These are phyloP conservation scores for Nothophoma quercina DNA, from an alignment of 2,329 filamentous ascomycete species.

Conservation along the genomic window DNA sequence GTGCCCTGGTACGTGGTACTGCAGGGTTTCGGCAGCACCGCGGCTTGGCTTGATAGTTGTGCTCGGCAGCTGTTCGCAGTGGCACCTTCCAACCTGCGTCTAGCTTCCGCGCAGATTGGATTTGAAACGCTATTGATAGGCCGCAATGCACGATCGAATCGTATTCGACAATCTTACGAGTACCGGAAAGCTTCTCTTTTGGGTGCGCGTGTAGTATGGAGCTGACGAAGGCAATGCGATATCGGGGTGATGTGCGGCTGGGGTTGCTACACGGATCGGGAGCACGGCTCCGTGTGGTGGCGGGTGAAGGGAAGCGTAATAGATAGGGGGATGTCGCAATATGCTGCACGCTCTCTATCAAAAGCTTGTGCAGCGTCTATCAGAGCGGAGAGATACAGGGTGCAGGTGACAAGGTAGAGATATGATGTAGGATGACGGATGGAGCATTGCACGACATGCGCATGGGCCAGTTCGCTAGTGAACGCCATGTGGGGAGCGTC, in stretches of 20 bases:
- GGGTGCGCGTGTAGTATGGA: slow-evolving; percentile 1
- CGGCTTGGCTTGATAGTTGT: slow-evolving; percentile 16
- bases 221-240: slow-evolving; percentile 22
- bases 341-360: slow-evolving; percentile 5
- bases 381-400: slow-evolving; percentile 1
- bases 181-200: slow-evolving; percentile 18
- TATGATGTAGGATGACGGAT: slow-evolving; percentile 14
- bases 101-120: slow-evolving; percentile 28
- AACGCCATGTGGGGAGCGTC: slow-evolving; percentile 17
- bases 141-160: slow-evolving; percentile 24
- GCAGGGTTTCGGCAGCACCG: slow-evolving; percentile 18
- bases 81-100: slow-evolving; percentile 41
- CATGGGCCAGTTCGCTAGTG: slow-evolving; percentile 13
- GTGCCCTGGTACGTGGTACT: slow-evolving; percentile 12
- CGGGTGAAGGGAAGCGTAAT: slow-evolving; percentile 7
- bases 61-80: slow-evolving; percentile 29
- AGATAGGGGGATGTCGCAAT: slow-evolving; percentile 18
- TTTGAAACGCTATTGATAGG: slow-evolving; percentile 23
- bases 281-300: neutral
- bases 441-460: slow-evolving; percentile 16
- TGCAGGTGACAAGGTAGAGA: slow-evolving; percentile 7
- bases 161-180: slow-evolving; percentile 24
- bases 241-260: slow-evolving; percentile 21
- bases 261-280: slow-evolving; percentile 1
- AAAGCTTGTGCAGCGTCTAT: slow-evolving; percentile 1